Conservation (phyloP, 2,329 filamentous ascomycete genomes). For the Epichloe gansuensis region DNA sequence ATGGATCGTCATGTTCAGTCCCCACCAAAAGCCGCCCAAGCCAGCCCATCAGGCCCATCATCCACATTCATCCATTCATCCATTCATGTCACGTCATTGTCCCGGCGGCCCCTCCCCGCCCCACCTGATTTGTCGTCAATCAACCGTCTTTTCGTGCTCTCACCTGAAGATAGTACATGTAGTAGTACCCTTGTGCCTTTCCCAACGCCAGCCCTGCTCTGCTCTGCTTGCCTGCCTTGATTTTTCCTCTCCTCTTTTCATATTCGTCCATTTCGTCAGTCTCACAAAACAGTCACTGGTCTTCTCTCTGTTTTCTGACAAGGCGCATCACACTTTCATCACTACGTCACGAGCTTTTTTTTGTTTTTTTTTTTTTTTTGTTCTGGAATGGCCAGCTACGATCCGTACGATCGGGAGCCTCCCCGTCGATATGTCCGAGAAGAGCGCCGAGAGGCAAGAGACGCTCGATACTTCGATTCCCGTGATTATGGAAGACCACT, state of each 20-base stretch:
- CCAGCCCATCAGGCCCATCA: too few relatives aligned
- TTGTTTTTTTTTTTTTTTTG: background rate
- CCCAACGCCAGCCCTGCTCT: too few relatives aligned
- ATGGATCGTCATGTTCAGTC: too few relatives aligned
- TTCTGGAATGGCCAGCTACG: conserved; percentile 33
- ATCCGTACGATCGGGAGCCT: conserved; percentile 40
- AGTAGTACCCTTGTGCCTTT: too few relatives aligned
- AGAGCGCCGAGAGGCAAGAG: conserved; percentile 37
- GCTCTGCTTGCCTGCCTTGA: too few relatives aligned
- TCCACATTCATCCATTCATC: too few relatives aligned
- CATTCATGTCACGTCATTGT: background rate
- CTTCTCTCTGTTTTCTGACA: background rate
- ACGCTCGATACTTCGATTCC: conserved; percentile 40
- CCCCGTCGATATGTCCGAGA: conserved; percentile 40
- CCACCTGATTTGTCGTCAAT: background rate
- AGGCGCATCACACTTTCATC: background rate
- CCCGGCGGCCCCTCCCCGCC: background rate
- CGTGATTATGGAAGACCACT: conserved; percentile 36
- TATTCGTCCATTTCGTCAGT: background rate
- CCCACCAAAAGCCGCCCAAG: too few relatives aligned
- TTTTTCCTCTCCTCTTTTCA: background rate
- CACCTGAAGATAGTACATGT: too few relatives aligned
- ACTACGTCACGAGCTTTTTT: background rate
- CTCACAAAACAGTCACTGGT: background rate
- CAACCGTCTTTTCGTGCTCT: background rate